A percentile compares a stretch with the other conserved stretches of the same genome.
These are phyloP conservation scores for Acacia crassicarpa DNA, from an alignment of 306 rosid genomes.

Conservation along the genomic window DNA sequence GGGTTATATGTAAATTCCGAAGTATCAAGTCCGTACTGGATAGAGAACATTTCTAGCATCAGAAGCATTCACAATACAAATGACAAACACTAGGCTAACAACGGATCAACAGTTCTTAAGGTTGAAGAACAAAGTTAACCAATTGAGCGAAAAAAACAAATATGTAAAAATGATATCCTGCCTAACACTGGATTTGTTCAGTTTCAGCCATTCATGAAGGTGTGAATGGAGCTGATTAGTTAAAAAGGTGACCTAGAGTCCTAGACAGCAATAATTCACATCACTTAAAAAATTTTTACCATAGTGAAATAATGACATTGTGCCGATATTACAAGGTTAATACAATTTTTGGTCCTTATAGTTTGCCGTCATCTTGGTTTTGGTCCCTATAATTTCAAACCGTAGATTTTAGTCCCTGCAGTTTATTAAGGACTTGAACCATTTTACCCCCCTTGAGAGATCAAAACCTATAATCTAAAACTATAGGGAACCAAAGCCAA, in stretches of 20 bases:
- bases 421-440: no score
- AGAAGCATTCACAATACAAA: slow-evolving; percentile 8
- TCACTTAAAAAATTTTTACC: background rate
- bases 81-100: slow-evolving; percentile 11
- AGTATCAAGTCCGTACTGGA: slow-evolving; percentile 96
- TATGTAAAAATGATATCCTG: background rate
- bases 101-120: background rate
- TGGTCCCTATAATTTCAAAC: no score
- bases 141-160: background rate
- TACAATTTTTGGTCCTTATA: no score
- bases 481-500: no score
- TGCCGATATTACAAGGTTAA: no score
- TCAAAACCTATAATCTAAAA: no score
- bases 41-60: slow-evolving; percentile 1
- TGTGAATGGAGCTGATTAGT: no score
- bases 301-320: background rate
- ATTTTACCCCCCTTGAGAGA: no score
- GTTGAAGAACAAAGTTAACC: background rate
- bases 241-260: background rate
- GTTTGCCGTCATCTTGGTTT: no score
- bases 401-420: no score
- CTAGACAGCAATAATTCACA: slow-evolving; percentile 8
- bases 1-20: slow-evolving; percentile 95
- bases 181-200: background rate
- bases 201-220: slow-evolving; percentile 5